A percentile compares a stretch with the other conserved stretches of the same genome.
Evolutionary conservation across 2,329 filamentous ascomycete genomes (phyloP).

Genomic region (Trichoderma atroviride): DNA sequence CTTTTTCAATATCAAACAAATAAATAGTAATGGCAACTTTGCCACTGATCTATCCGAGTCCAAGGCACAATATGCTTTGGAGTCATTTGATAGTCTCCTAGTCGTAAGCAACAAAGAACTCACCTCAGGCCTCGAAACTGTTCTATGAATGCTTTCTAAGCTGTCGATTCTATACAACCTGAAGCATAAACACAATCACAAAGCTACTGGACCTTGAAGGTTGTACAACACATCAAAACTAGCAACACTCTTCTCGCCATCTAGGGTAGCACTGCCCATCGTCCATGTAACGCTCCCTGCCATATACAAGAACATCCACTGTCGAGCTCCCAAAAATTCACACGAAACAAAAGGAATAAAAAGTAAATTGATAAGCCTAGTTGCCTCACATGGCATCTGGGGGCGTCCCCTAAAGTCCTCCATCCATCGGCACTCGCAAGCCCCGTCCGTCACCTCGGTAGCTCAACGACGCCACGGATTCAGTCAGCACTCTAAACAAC

Average conservation of each 20-base stretch:
- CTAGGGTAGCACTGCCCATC: not conserved
- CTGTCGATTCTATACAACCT: not conserved
- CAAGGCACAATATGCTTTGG: too few species aligned
- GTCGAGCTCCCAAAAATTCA: not conserved
- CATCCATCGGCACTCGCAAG: not conserved
- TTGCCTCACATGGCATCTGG: not conserved
- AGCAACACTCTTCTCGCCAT: not conserved
- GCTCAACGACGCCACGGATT: not conserved
- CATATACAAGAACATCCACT: not conserved
- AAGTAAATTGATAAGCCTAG: not conserved
- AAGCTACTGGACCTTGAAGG: not conserved
- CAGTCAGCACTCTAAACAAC: constrained; percentile 6
- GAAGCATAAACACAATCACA: not conserved
- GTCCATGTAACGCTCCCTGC: not conserved
- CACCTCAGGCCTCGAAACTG: too few species aligned
- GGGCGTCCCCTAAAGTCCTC: not conserved
- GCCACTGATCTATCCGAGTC: too few species aligned
- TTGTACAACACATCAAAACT: not conserved
- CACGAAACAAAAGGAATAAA: not conserved
- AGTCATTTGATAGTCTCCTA: too few species aligned
- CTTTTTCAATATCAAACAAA: too few species aligned
- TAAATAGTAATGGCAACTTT: too few species aligned
- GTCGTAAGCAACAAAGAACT: not conserved
- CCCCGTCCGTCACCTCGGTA: not conserved
- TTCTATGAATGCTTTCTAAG: not conserved